A percentile compares a stretch with the other conserved stretches of the same genome.
These are phyloP conservation scores for Ceratocystiopsis brevicomis DNA, from an alignment of 2,329 filamentous ascomycete species.

Conservation along the genomic window DNA sequence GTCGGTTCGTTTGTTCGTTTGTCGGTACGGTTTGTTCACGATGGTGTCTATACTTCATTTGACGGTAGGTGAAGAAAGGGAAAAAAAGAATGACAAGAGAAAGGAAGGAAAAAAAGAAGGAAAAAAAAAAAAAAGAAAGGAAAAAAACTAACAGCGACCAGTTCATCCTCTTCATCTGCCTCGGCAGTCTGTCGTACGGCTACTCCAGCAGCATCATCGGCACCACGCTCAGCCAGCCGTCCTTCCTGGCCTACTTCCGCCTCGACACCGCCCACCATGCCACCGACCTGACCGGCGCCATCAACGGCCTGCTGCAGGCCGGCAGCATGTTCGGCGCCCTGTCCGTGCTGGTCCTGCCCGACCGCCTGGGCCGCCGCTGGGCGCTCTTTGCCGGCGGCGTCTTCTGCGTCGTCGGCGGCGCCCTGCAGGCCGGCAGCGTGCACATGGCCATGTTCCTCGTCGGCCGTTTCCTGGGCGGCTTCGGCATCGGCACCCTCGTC, in stretches of 20 bases:
- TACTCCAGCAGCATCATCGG: slow-evolving; percentile 1
- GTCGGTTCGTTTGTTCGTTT: no score
- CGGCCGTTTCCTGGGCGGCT: slow-evolving; percentile 7
- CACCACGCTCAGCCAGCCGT: slow-evolving; percentile 3
- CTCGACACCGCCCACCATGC: neutral
- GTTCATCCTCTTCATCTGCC: neutral
- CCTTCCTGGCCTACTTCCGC: neutral
- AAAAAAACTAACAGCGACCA: no score
- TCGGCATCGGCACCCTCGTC: neutral
- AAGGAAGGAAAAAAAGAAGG: no score
- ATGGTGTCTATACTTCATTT: no score
- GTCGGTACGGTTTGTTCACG: no score
- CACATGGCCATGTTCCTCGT: slow-evolving; percentile 15
- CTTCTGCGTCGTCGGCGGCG: slow-evolving; percentile 14
- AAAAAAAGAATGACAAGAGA: no score
- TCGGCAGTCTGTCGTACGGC: neutral
- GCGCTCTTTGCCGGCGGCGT: slow-evolving; percentile 16
- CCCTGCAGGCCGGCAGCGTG: slow-evolving; percentile 12
- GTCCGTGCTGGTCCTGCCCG: neutral
- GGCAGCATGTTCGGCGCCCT: slow-evolving; percentile 3
- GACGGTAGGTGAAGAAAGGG: no score
- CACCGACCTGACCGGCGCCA: neutral
- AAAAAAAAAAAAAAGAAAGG: no score
- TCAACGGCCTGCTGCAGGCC: slow-evolving; percentile 1
- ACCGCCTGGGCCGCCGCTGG: slow-evolving; percentile 17